Conservation (phyloP, 495 filamentous ascomycete genomes). For the Trichoderma asperelloides region DNA sequence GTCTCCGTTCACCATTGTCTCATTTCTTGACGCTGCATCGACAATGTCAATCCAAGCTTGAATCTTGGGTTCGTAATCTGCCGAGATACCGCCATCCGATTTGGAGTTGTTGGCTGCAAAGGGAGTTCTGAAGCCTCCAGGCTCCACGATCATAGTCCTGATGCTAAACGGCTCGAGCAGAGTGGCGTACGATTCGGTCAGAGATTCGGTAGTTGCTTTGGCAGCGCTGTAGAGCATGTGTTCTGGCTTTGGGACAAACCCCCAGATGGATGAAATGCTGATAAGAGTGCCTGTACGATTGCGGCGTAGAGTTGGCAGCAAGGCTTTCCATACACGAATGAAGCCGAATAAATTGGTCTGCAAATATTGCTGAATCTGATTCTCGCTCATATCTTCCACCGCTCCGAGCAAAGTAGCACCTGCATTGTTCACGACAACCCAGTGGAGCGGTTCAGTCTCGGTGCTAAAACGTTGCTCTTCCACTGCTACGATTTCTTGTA, state of each 20-base stretch:
- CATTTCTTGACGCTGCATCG: background rate
- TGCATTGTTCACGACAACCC: slow-evolving; percentile 28
- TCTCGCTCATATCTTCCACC: slow-evolving; percentile 29
- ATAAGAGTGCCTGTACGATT: slow-evolving; percentile 13
- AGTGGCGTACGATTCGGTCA: slow-evolving; percentile 24
- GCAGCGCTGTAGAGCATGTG: slow-evolving; percentile 12
- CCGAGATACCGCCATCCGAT: background rate
- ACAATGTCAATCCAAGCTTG: background rate
- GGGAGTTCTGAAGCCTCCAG: slow-evolving; percentile 35
- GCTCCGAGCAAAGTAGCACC: slow-evolving; percentile 29
- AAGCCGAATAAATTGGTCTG: slow-evolving; percentile 44
- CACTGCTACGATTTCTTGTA: slow-evolving; percentile 9
- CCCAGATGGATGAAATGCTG: slow-evolving; percentile 12
- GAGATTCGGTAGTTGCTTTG: background rate
- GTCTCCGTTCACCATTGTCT: background rate
- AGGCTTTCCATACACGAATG: slow-evolving; percentile 32
- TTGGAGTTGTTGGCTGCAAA: slow-evolving; percentile 14
- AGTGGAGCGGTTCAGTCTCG: slow-evolving; percentile 21
- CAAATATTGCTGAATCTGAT: slow-evolving; percentile 29
- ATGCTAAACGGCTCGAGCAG: slow-evolving; percentile 40
- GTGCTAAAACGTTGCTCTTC: slow-evolving; percentile 15
- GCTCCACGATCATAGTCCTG: slow-evolving; percentile 36
- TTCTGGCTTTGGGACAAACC: slow-evolving; percentile 7
- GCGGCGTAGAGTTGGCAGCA: slow-evolving; percentile 34
- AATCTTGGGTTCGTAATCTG: background rate